Conservation (phyloP, 192 early-diverging fungal species). For the Podila epicladia region DNA sequence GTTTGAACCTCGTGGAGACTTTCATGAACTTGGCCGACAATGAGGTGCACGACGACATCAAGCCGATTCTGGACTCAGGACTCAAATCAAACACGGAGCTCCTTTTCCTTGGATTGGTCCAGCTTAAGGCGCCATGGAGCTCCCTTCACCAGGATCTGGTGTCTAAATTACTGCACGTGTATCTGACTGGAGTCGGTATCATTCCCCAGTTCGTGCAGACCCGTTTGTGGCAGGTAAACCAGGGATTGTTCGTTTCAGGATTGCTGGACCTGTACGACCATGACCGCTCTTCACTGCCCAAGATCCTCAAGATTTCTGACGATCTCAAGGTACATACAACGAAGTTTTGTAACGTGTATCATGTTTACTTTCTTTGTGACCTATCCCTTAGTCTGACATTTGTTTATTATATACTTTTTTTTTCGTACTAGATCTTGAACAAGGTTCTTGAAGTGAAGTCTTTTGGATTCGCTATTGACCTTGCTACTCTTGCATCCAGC, state of each 20-base stretch:
- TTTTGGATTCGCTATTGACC: conserved; percentile 77
- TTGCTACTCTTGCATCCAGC: conserved; percentile 81
- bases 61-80: conserved; percentile 69
- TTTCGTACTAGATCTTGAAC: conserved; percentile 69
- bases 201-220: conserved; percentile 73
- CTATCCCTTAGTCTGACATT: neutral
- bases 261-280: conserved; percentile 78
- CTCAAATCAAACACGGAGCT: conserved; percentile 77
- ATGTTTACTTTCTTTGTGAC: neutral
- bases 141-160: conserved; percentile 72
- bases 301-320: conserved; percentile 80
- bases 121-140: conserved; percentile 61
- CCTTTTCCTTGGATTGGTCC: conserved; percentile 75
- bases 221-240: conserved; percentile 74
- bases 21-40: conserved; percentile 66
- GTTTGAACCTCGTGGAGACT: conserved; percentile 76
- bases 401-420: neutral
- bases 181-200: conserved; percentile 69
- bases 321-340: conserved; percentile 72
- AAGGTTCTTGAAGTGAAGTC: conserved; percentile 75
- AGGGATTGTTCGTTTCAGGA: conserved; percentile 65
- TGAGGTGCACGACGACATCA: conserved; percentile 67
- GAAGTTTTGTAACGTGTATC: neutral
- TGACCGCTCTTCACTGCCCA: conserved; percentile 65
- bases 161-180: conserved; percentile 66